Base-by-base conservation (phyloP, 164 flowering plant genomes). In the Litsea cubeba region DNA sequence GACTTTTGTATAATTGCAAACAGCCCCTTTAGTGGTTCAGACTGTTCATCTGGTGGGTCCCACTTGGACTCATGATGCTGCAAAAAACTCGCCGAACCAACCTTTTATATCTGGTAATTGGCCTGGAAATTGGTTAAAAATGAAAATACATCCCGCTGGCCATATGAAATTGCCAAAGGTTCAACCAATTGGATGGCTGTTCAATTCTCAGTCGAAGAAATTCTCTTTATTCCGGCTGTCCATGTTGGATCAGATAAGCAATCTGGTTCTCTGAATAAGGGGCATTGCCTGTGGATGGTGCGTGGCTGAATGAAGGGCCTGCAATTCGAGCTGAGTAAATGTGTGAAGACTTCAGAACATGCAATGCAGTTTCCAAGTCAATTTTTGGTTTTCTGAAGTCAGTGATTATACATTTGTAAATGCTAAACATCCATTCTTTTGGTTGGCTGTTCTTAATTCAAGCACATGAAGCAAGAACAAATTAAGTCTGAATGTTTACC, bases 401-500 rank as follows among this genome's bases (percentile, higher is more conserved):
- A 17, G n/a, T 54, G n/a, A 15, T 3, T 54, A 15, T 54, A 54
- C 60, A 54, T 28, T n/a, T 66, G 28, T 28, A 10, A 66, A 30
- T 66, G 40, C 69, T 28, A 30, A 66, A 25, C 5, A 17, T 18
- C 17, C 0, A 0, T 28, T 12, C 28, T 66, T 25, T 28, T 66
- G 46, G 46, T 12, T 20, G 12, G 6, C 14, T 3, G 15, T 17
- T 66, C 50, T 25, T 66, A 20, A 28, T 25, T 15, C 46, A 30
- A 28, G 8, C n/a, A 54, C 46, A 66, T 5, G 14, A 17, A 66
- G 28, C n/a, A 15, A 30, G 1, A 32, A 28, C 50, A 12, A 28
- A 66, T 7, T 66, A 24, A 25, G 74, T 58, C 7, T 66, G n/a
- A 62, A 66, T 60, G 46, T 71, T 5, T n/a, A n/a, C 65, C 12